A percentile compares a stretch with the other conserved stretches of the same genome.
Conservation (phyloP, 306 rosid species). For the Elaeagnus macrophylla region DNA sequence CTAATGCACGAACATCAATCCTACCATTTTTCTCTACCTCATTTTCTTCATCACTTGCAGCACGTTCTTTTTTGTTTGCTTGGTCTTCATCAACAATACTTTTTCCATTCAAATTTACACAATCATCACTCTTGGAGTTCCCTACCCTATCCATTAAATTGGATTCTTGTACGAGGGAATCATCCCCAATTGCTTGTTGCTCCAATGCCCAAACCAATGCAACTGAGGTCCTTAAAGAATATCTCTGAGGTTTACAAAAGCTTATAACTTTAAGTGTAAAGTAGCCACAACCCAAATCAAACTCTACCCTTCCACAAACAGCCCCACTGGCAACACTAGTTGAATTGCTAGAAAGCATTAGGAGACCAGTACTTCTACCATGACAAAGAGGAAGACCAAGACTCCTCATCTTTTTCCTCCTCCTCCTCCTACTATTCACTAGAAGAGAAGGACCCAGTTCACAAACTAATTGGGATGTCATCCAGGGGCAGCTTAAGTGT, state of each 20-base stretch:
- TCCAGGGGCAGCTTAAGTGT: too few species aligned
- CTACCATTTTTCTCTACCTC: constrained; percentile 24
- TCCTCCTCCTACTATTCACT: constrained; percentile 22
- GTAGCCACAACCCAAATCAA: constrained; percentile 35
- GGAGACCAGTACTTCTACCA: constrained; percentile 15
- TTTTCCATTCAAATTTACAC: constrained; percentile 20
- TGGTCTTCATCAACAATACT: constrained; percentile 20
- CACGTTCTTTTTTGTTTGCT: constrained; percentile 7
- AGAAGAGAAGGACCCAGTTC: constrained; percentile 27
- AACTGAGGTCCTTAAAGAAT: constrained; percentile 34
- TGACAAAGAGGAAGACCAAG: constrained; percentile 30
- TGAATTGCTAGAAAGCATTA: constrained; percentile 25
- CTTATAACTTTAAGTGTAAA: constrained; percentile 28
- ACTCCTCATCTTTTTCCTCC: too few species aligned
- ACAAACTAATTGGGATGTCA: constrained; percentile 24
- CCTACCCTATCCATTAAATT: constrained; percentile 12
- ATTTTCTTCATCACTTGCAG: constrained; percentile 11
- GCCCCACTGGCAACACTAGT: constrained; percentile 18
- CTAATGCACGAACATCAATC: constrained; percentile 66
- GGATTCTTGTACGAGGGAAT: constrained; percentile 20
- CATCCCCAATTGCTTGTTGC: constrained; percentile 35
- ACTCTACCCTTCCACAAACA: constrained; percentile 26
- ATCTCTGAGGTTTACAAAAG: constrained; percentile 28
- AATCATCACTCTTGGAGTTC: constrained; percentile 22
- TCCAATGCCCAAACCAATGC: too few species aligned